Evolutionary conservation across 2,329 filamentous ascomycete species (phyloP), one percentile per base, ranked within the genome.

Genomic region (Cryphonectria japonica): DNA sequence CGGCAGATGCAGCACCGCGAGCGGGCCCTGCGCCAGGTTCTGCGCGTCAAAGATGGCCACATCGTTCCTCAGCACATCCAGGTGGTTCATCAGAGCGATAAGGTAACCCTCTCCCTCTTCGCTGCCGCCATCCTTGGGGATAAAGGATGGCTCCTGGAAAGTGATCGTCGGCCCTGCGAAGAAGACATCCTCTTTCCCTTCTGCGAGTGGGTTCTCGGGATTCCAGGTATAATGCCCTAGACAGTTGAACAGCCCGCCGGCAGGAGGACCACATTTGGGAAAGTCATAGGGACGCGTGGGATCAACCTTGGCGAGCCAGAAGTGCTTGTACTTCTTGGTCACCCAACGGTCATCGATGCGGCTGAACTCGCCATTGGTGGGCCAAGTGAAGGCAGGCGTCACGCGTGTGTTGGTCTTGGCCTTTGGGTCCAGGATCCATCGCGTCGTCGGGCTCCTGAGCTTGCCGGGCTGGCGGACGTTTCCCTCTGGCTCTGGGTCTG

Each of bases 121-220:
- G 0, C 78, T 39, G 37, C 11, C 80, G 29, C 80, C 78, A 0
- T 76, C 76, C 43, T 79, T 78, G 0, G 86, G 85, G 16, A 88
- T 83, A 70, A 88, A 88, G 0, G 85, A 82, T 0, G 86, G 86
- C 72, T 88, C 86, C 75, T 88, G 86, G 72, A 87, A 84, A 0
- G 84, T 84, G 37, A 80, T 80, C 1, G 81, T 85, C 4, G 78
- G 79, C 0, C 84, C 84, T 0, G 83, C 79, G 69, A 82, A 85
- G 74, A 80, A 86, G 14, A 83, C 79, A 52, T 84, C 80, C 39
- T 81, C 78, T 1, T 75, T 67, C 0, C 80, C 81, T 7, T 78
- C 80, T 1, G 72, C 73, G 0, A 73, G 64, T 14, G 74, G 74
- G n/a, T 75, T 74, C 0, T 70, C 72, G 0, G 66, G 14, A 22